Base-by-base conservation (phyloP, 495 filamentous ascomycete species). In the Neurospora tetrasperma region DNA sequence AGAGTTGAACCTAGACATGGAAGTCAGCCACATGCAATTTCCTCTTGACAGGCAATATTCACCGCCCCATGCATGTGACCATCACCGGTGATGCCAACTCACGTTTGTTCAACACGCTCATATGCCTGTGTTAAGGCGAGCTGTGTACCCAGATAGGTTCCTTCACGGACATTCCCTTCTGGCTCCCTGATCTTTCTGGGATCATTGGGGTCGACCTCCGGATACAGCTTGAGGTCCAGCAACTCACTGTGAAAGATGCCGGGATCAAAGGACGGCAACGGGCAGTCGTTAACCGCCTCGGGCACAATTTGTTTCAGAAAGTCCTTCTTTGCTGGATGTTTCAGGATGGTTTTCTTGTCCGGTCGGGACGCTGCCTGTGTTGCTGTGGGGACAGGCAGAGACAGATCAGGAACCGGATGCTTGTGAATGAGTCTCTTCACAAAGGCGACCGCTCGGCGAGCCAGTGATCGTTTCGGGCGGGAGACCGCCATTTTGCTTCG, bases 81-180 rank as follows among this genome's bases (percentile, higher is more conserved):
- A 54, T 5, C 27, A 42, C 27, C 54, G 31, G 14, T 1, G 6
- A 20, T 20, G 18, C n/a, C 41, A 43, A 76, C 80, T 77, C 72
- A 83, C 79, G 76, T 80, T 70, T 81, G 78, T 72, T 83, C 82
- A 46, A 83, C 80, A 6, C 78, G 78, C 16, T 77, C 75, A 71
- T 84, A 83, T 2, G 79, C 74, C 73, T 85, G 78, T 0, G 81
- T 84, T 46, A 85, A 69, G 7, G 83, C 83, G 4, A 83, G 71
- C 69, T 83, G 80, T 0, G 83, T 85, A 5, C 83, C 83, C 23
- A 76, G 69, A 69, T 83, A 84, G 7, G 76, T 78, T 1, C 79
- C 80, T 69, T 79, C 70, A 27, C 35, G 46, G 18, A 82, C 76
- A 23, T 79, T 76, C 8, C 77, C 79, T 68, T 78, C 70, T 6